These are phyloP conservation scores for Salvia rosmarinus DNA, from an alignment of 257 asterid genomes.

Conservation along the genomic window DNA sequence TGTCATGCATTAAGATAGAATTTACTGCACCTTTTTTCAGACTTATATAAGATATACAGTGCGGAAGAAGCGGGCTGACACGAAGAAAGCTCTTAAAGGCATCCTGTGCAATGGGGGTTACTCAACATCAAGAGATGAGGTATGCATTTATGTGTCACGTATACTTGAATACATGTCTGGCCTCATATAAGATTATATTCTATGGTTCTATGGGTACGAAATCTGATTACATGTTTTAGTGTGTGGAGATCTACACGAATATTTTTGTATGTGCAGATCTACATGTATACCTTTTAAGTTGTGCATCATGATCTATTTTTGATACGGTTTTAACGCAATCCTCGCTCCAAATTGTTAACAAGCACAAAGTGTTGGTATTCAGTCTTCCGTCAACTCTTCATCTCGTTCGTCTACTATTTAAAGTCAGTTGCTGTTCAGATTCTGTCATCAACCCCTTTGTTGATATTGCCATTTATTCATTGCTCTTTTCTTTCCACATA, in stretches of 20 bases:
- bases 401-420: too few species aligned
- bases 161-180: conserved; percentile 23
- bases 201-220: not conserved
- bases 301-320: not conserved
- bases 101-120: conserved; percentile 54
- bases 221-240: not conserved
- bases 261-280: too few species aligned
- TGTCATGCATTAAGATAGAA: not conserved
- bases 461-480: conserved; percentile 15
- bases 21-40: conserved; percentile 44
- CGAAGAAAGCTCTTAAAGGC: conserved; percentile 66
- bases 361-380: too few species aligned
- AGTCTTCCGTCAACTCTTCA: too few species aligned
- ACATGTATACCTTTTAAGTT: not conserved
- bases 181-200: not conserved
- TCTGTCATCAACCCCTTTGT: too few species aligned
- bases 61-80: conserved; percentile 69
- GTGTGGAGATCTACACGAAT: conserved; percentile 1
- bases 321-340: not conserved
- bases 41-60: conserved; percentile 51
- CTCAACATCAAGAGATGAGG: conserved; percentile 57
- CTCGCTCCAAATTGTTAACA: too few species aligned
- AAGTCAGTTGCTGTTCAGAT: too few species aligned
- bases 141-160: conserved; percentile 31
- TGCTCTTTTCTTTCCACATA: not conserved